Base-by-base conservation (phyloP, 192 early-diverging fungal genomes). In the Lobosporangium transversale region DNA sequence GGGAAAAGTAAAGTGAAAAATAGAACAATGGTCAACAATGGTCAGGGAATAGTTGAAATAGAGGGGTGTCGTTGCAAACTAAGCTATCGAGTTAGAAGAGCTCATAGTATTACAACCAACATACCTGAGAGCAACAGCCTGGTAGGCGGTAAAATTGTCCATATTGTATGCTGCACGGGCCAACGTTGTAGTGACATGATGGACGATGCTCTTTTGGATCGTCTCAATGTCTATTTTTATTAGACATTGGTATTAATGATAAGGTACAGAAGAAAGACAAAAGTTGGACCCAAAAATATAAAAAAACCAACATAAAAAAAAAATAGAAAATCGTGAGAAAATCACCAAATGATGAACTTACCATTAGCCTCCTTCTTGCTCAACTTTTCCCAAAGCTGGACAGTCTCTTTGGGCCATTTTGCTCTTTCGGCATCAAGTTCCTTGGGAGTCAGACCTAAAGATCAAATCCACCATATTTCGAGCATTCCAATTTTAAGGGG, bases 131-230 rank as follows among this genome's bases (percentile, higher is more conserved):
- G 97, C 95, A 21, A 93, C 89, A 30, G 96, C 93, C 70, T 96
- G 93, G 83, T 99, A 99, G 27, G 94, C 92, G 52, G 91, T 89
- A 66, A 94, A 92, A 56, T 95, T 90, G 70, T 99, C 95, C 85
- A 98, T 91, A 82, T 94, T 96, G 78, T 86, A 91, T 1, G 91
- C 88, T 64, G 89, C 92, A 68, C 95, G 89, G 66, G 96, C 91
- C 66, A 99, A 83, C 4, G 96, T 99, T 30, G 95, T 92, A 18
- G 91, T 91, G 53, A 92, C 89, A 76, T 99, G 97, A 70, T 88
- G 86, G 40, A 95, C 88, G 78, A 99, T 95, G 26, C 92, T 91
- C 79, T 88, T 85, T 81, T 95, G 89, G 78, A 98, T 90, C 11
- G 84, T 78, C 14, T 86, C 86, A 0, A 85, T 78, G 60, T 95